Conservation (phyloP, 2,329 filamentous ascomycete species). For the Zasmidium citrigriseum region DNA sequence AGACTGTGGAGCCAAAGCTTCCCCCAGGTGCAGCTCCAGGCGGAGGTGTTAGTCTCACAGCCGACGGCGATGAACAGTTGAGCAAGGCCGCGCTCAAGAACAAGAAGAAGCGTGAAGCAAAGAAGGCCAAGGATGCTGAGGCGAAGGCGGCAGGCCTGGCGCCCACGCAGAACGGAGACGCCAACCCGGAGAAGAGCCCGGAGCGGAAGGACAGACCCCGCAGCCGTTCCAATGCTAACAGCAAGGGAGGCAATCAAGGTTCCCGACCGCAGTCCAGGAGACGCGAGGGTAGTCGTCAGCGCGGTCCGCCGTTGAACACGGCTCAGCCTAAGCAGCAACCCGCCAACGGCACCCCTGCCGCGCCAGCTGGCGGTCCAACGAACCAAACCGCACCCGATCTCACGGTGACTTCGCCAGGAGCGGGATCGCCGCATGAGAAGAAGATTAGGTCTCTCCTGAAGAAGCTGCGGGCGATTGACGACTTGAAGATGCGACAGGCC, state of each 20-base stretch:
- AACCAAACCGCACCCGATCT: slow-evolving; percentile 44
- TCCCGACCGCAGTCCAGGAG: slow-evolving; percentile 29
- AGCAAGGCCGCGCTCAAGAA: slow-evolving; percentile 90
- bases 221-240: slow-evolving; percentile 33
- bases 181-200: slow-evolving; percentile 10
- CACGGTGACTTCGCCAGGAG: slow-evolving; percentile 56
- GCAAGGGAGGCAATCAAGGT: slow-evolving; percentile 24
- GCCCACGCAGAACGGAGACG: slow-evolving; percentile 48
- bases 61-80: slow-evolving; percentile 68
- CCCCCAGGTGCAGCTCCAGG: slow-evolving; percentile 70
- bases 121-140: slow-evolving; percentile 82
- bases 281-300: slow-evolving; percentile 28
- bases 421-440: slow-evolving; percentile 79
- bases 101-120: slow-evolving; percentile 96
- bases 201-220: slow-evolving; percentile 33
- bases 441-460: slow-evolving; percentile 92
- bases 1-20: slow-evolving; percentile 61
- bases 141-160: slow-evolving; percentile 54
- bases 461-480: slow-evolving; percentile 97
- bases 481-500: slow-evolving; percentile 94
- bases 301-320: slow-evolving; percentile 22
- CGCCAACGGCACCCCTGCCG: slow-evolving; percentile 16
- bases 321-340: slow-evolving; percentile 40
- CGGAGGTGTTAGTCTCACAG: slow-evolving; percentile 66
- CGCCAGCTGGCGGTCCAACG: slow-evolving; percentile 10